Base-by-base conservation (phyloP, 2,329 filamentous ascomycete species). In the Apiospora rasikravindrae region DNA sequence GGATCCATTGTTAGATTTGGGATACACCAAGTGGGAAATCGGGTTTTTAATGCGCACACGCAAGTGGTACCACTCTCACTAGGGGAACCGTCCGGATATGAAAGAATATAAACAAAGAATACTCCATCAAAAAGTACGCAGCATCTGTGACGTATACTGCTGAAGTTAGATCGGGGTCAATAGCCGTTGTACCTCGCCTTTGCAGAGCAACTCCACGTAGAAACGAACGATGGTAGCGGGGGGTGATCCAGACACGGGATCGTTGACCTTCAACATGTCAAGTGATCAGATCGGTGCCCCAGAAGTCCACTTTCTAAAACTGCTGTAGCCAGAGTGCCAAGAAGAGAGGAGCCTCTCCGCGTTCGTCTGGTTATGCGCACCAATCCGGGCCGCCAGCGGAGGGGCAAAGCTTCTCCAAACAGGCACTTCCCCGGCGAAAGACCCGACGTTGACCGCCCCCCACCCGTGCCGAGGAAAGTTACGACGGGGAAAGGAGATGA, bases 361-460 rank as follows among this genome's bases (percentile, higher is more conserved):
- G 8, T n/a, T 40, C 29, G 37, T 16, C 26, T 40, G n/a, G 8
- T 68, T 68, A 68, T 29, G 66, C 66, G 66, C 66, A 68, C 66
- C 66, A 68, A 68, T 68, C 66, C 40, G 40, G 66, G 66, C 66
- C 44, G 66, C 44, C 40, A 26, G 66, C 66, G 66, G 40, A n/a
- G 66, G 44, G 44, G 66, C 40, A 44, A n/a, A 26, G n/a, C 66
- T 68, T 68, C 42, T 33, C 66, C 29, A 64, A 64, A 64, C 57
- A 64, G 57, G 57, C 57, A 64, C 29, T 40, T 64, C 57, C 57
- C 57, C 57, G 57, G 33, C 19, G 19, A 64, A 64, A 64, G 57
- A 44, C 66, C 66, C 66, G 66, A 45, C 29, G 26, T 47, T 68
- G 66, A 47, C 40, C 66, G 66, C 66, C 45, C 45, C 44, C 57